Evolutionary conservation across 306 rosid genomes (phyloP), one percentile per base, ranked within the genome.

Genomic region (Carpinus viminea): DNA sequence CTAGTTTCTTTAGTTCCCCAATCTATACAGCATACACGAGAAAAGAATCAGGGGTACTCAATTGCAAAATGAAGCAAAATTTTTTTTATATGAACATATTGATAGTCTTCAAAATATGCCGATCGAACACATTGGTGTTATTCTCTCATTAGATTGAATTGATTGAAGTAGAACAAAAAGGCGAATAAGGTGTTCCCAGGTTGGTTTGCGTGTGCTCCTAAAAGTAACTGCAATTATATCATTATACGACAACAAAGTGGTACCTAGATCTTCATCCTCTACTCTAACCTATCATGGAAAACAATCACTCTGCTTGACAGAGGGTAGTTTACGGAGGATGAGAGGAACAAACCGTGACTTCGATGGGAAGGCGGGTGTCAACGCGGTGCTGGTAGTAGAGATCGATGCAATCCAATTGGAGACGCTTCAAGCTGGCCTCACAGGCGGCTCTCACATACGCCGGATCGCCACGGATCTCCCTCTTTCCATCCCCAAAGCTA

Each of bases 371-470:
- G 46, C 79, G 87, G 16, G 84, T 87, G 65, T 93, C 97, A 34
- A 90, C 17, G 15, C 95, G 88, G 66, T 88, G 94, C 65, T 86
- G 91, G 80, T 91, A 93, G 79, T 93, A 93, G 78, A 93, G 97
- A 83, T 93, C 92, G 15, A 93, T 80, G 48, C 28, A 87, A 69
- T 87, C 73, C 10, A 91, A 24, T 1, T 75, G 90, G 12, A 93
- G 90, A 8, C 94, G 85, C 78, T 88, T 85, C 85, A 93, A 78
- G 82, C 97, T 93, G 0, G 69, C 88, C 80, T 91, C 95, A 74
- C 88, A 82, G 57, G 98, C 92, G 3, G 82, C 89, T 70, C 98
- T 88, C 10, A 93, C 97, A 17, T 88, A 88, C 0, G 61, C 66
- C 2, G 98, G 97, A 72, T 91, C 86, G 4, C 97, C 98, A 26